A percentile compares a stretch with the other conserved stretches of the same genome.
Evolutionary conservation across 805 yeast genomes (phyloP).

Genomic region (Candida germanica): DNA sequence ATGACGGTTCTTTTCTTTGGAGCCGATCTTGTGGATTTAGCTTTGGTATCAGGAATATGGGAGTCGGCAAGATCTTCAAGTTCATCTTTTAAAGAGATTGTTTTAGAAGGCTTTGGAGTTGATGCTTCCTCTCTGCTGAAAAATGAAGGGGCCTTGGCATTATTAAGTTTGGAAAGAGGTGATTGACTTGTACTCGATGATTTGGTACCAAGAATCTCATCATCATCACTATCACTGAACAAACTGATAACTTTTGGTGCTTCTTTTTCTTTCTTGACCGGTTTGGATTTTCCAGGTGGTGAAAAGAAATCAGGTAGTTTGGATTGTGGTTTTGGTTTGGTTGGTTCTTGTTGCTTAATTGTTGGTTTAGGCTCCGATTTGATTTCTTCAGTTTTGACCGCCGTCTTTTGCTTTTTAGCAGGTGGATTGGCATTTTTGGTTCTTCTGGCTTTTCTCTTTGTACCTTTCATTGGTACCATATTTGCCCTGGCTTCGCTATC

Average conservation of each 20-base stretch:
- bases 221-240: constrained; percentile 36
- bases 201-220: constrained; percentile 22
- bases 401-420: constrained; percentile 14
- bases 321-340: constrained; percentile 5
- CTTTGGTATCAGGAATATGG: too few species aligned
- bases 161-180: constrained; percentile 5
- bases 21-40: constrained; percentile 1
- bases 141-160: background rate
- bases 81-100: constrained; percentile 18
- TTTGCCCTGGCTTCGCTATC: constrained; percentile 61
- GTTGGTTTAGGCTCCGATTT: constrained; percentile 6
- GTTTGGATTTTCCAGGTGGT: constrained; percentile 7
- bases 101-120: constrained; percentile 7
- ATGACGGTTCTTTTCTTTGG: constrained; percentile 5
- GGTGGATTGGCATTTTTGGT: constrained; percentile 5
- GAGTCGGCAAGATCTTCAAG: constrained; percentile 24
- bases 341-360: constrained; percentile 2
- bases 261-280: constrained; percentile 3
- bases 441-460: constrained; percentile 34
- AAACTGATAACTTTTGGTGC: constrained; percentile 13
- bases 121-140: constrained; percentile 1
- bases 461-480: constrained; percentile 42
- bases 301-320: constrained; percentile 20
- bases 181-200: constrained; percentile 9
- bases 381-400: constrained; percentile 1